phyloP scores from a whole-genome alignment of 306 rosid genomes.

The Acacia acuminata region DNA sequence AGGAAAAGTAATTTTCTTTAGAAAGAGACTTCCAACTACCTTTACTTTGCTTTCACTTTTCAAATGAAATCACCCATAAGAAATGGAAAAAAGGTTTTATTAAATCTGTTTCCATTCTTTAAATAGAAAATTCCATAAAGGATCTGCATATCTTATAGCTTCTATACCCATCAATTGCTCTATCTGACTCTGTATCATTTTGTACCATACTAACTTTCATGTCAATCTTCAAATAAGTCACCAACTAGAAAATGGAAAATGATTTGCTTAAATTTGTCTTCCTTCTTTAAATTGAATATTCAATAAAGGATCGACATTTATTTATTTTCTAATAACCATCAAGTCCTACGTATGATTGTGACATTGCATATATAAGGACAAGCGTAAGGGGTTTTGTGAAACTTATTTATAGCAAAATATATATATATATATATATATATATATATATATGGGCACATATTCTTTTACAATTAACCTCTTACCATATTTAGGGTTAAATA shows the following conservation, averaged over 20 bases:
- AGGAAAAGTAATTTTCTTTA: too few relatives aligned
- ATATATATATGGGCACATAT: too few relatives aligned
- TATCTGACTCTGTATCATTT: not conserved
- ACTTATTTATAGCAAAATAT: not conserved
- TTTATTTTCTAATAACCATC: not conserved
- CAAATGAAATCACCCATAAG: not conserved
- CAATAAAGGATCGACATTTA: too few relatives aligned
- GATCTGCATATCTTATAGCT: not conserved
- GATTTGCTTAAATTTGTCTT: not conserved
- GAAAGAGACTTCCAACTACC: too few relatives aligned
- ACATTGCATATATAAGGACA: not conserved
- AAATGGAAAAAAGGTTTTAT: not conserved
- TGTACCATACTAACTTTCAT: not conserved
- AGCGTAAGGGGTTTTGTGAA: not conserved
- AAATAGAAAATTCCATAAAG: not conserved
- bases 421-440: too few relatives aligned
- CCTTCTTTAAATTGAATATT: not conserved
- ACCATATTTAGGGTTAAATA: too few relatives aligned
- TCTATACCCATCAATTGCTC: not conserved
- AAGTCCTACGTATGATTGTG: not conserved
- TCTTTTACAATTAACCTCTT: not conserved
- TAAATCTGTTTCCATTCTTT: not conserved
- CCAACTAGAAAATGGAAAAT: not conserved
- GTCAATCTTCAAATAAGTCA: not conserved
- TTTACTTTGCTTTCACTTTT: not conserved